Evolutionary conservation across 2,329 filamentous ascomycete genomes (phyloP), one percentile per base, ranked within the genome.

Genomic region (Boeremia lycopersici): DNA sequence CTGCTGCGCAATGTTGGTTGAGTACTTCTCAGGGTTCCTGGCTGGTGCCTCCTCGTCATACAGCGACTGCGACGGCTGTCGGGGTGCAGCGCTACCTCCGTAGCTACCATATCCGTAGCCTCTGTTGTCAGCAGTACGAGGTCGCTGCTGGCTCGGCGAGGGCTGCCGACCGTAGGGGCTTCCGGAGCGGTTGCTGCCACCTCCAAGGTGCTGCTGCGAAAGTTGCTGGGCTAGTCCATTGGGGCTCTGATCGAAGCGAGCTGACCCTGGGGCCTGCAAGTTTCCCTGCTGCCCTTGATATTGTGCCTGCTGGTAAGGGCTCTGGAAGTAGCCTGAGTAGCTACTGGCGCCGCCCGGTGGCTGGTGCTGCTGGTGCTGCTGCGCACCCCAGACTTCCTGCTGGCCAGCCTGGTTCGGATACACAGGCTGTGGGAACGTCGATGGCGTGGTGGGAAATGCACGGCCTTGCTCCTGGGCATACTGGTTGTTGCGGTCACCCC

Each of bases 161-260:
- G 84, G 82, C 31, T 91, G 85, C 56, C 85, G 82, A 61, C 82
- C 85, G 71, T 92, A 93, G 43, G 87, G 86, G 56, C 79, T 81
- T 26, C 86, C 86, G 28, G 83, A 83, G 63, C 91, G 85, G 56
- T 87, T 86, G 38, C 85, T 86, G 39, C 86, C 86, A 19, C 52
- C 35, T 41, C 86, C 86, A 19, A 98, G 84, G 75, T 97, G 96
- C 81, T 98, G 93, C 77, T 97, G 92, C 54, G 93, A 96, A 76
- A 98, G 96, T 75, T 99, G 95, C 74, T 97, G 91, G 57, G 93
- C 92, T 40, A 98, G 84, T 28, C 92, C 93, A 68, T 91, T 95
- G 67, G 93, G 96, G 64, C 89, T 89, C 71, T 97, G 92, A 69
- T 90, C 91, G 72, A 80, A 84, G 79, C 76, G 75, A 56, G 81